Percentiles rank a stretch among this genome's conserved stretches.
phyloP scores from a whole-genome alignment of 2,329 filamentous ascomycete genomes.

The Apiospora sp. region DNA sequence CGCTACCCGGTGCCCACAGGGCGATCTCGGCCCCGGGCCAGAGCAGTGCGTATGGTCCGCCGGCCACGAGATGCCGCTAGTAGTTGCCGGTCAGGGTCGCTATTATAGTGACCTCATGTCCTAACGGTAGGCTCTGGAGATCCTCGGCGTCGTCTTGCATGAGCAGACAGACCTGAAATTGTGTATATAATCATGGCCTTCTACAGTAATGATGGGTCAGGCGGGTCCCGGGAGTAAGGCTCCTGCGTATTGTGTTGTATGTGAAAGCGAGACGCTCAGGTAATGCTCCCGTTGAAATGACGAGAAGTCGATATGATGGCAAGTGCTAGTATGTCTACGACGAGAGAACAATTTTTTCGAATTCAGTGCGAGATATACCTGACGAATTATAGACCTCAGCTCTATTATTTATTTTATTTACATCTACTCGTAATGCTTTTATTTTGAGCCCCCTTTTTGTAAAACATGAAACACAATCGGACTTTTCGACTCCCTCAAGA shows the following conservation, averaged over 20 bases:
- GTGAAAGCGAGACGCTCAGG: too few species aligned
- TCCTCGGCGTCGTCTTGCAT: not conserved
- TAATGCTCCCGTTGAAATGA: too few species aligned
- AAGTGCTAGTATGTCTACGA: too few species aligned
- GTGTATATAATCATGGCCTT: too few species aligned
- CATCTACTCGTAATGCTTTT: not conserved
- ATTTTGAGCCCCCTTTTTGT: not conserved
- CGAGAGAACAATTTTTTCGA: too few species aligned
- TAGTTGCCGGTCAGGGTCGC: not conserved
- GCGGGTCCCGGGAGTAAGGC: too few species aligned
- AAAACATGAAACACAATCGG: not conserved
- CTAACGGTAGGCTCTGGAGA: not conserved
- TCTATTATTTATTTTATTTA: not conserved
- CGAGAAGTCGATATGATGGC: too few species aligned
- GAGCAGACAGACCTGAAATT: not conserved
- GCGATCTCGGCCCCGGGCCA: not conserved
- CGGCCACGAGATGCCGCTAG: not conserved
- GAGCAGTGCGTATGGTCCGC: not conserved
- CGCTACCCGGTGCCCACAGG: not conserved
- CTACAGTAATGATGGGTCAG: too few species aligned
- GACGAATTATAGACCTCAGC: not conserved
- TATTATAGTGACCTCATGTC: not conserved
- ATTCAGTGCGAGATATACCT: too few species aligned
- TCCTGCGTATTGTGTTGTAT: too few species aligned
- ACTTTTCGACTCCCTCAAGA: not conserved